A percentile compares a stretch with the other conserved stretches of the same genome.
These are phyloP conservation scores for Patellifolia procumbens DNA, from an alignment of 179 eudicot genomes.

Conservation along the genomic window DNA sequence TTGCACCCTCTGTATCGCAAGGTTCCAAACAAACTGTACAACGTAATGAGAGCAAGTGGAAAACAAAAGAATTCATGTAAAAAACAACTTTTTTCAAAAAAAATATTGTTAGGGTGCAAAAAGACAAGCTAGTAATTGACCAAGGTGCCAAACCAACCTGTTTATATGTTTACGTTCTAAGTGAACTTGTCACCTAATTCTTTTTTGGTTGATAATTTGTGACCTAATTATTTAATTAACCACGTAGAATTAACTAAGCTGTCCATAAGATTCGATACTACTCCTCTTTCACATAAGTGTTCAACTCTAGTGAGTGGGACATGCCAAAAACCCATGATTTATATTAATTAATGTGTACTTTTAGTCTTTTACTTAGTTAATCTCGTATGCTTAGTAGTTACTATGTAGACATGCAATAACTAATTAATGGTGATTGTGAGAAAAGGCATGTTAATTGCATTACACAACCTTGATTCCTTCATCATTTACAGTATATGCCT, in stretches of 20 bases:
- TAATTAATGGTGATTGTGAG: background rate
- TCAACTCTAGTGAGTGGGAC: slow-evolving; percentile 5
- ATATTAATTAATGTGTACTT: background rate
- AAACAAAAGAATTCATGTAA: background rate
- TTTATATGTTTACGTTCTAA: slow-evolving; percentile 18
- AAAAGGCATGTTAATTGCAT: slow-evolving; percentile 10
- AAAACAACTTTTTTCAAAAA: background rate
- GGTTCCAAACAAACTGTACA: background rate
- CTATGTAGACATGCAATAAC: slow-evolving; percentile 14
- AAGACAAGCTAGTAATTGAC: slow-evolving; percentile 12
- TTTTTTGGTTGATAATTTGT: background rate
- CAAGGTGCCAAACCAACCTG: background rate
- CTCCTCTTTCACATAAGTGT: background rate
- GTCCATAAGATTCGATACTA: background rate
- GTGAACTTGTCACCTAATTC: background rate
- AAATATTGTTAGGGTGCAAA: background rate
- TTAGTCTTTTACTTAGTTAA: background rate
- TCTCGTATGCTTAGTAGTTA: background rate
- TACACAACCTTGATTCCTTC: background rate
- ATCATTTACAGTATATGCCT: background rate
- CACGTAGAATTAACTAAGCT: background rate
- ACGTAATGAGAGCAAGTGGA: background rate
- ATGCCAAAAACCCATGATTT: background rate
- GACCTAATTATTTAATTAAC: background rate
- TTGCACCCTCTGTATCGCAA: background rate